phyloP scores from a whole-genome alignment of 2,329 filamentous ascomycete genomes.

The Pseudogymnoascus sp. region DNA sequence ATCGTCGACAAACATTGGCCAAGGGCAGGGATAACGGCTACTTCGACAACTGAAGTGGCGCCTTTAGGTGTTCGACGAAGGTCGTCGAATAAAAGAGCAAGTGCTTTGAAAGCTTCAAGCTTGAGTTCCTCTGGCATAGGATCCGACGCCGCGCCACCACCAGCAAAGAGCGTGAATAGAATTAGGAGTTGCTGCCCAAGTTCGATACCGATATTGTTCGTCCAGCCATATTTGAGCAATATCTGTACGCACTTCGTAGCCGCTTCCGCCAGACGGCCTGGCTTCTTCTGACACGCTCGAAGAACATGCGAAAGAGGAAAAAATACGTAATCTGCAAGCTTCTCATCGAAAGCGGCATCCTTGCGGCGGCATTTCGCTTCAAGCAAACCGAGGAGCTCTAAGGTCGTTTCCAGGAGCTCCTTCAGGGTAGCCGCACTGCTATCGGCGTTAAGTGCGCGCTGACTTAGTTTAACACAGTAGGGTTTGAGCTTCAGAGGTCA shows the following conservation, averaged over 20 bases:
- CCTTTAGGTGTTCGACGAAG: constrained; percentile 44
- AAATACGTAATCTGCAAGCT: constrained; percentile 89
- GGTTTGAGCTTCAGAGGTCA: constrained; percentile 49
- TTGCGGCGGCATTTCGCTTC: constrained; percentile 33
- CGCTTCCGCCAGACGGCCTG: constrained; percentile 66
- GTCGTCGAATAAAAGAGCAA: constrained; percentile 58
- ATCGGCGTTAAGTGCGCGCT: constrained; percentile 45
- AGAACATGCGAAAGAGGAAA: constrained; percentile 87
- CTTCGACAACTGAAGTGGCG: constrained; percentile 44
- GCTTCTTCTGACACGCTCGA: constrained; percentile 63
- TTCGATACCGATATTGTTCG: constrained; percentile 58
- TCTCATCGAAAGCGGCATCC: constrained; percentile 60
- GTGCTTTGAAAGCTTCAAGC: constrained; percentile 61
- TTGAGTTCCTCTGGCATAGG: constrained; percentile 65
- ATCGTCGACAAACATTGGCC: constrained; percentile 78
- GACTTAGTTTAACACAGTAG: constrained; percentile 53
- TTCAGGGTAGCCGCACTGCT: constrained; percentile 36
- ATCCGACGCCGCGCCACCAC: constrained; percentile 50
- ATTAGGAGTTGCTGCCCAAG: constrained; percentile 80
- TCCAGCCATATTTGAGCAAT: constrained; percentile 75
- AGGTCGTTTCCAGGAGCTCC: constrained; percentile 40
- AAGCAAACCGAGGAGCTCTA: constrained; percentile 41
- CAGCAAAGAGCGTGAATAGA: constrained; percentile 73
- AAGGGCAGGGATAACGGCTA: constrained; percentile 64
- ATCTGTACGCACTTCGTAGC: constrained; percentile 68